Base-by-base conservation (phyloP, 768 basidiomycete genomes). In the Lentinula edodes region DNA sequence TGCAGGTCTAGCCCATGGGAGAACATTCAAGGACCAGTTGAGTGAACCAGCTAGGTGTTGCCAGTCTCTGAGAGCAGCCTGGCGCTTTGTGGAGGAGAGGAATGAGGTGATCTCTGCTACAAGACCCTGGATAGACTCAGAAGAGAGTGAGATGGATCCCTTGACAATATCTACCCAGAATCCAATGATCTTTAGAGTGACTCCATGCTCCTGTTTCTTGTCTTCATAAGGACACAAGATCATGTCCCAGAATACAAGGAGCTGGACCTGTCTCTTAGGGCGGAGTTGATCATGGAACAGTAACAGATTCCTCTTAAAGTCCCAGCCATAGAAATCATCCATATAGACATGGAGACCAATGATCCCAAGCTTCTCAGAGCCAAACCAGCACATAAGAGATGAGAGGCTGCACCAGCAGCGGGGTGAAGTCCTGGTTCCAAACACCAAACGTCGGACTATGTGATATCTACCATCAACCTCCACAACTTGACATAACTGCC, bases 401-500 rank as follows among this genome's bases (percentile, higher is more conserved):
- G 69, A 66, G 18, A 72, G 64, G 5, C 67, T 58, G 42, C 65
- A 68, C 70, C 71, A 76, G 28, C 67, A 66, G 0, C 60, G 62
- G 1, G 69, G 71, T 0, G 69, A 69, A 4, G 65, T 68, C 8
- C 66, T 58, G 20, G 66, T 69, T 0, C 73, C 72, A 53, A 75
- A 74, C 6, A 70, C 68, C 1, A 70, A 64, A 12, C 66, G 65
- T 1, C 69, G 70, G 34, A 73, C 70, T 18, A 76, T 66, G 52
- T 71, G 64, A 4, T 53, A 50, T 2, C 48, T 32, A 5, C 60
- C 65, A 52, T 75, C 70, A 18, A 72, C 67, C 5, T 36, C 61
- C 15, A 75, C 65, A 15, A 73, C 64, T 52, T 77, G 75, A n/a
- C 63, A 61, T 0, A 74, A 45, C 50, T 77, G 75, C 69, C 70